Evolutionary conservation across 1,284 basidiomycete genomes (phyloP).

Genomic region (Clitocybe nebularis): DNA sequence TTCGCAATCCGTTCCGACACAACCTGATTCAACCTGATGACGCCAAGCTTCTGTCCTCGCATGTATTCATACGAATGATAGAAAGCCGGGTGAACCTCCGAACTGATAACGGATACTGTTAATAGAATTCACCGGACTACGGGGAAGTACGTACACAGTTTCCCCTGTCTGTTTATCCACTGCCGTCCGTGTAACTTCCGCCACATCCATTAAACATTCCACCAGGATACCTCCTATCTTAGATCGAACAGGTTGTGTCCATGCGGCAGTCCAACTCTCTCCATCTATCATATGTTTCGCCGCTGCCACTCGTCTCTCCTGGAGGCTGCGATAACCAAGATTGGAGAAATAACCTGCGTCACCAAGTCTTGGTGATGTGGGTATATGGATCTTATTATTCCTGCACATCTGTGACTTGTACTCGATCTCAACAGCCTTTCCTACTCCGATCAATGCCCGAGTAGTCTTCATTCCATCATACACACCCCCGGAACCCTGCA

Average conservation of each 20-base stretch:
- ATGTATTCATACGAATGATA: slow-evolving; percentile 91
- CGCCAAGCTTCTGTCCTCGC: slow-evolving; percentile 88
- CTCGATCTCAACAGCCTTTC: slow-evolving; percentile 85
- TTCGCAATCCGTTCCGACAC: slow-evolving; percentile 78
- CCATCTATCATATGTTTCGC: slow-evolving; percentile 61
- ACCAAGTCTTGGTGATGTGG: slow-evolving; percentile 30
- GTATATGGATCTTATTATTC: slow-evolving; percentile 56
- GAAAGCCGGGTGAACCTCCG: slow-evolving; percentile 89
- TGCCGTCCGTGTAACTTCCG: slow-evolving; percentile 69
- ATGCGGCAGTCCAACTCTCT: slow-evolving; percentile 73
- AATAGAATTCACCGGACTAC: slow-evolving; percentile 2
- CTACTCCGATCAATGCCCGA: slow-evolving; percentile 79
- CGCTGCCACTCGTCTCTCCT: slow-evolving; percentile 58
- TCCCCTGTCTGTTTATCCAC: slow-evolving; percentile 55
- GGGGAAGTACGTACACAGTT: slow-evolving; percentile 42
- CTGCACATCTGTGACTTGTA: slow-evolving; percentile 83
- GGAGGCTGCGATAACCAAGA: slow-evolving; percentile 53
- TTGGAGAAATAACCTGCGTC: slow-evolving; percentile 52
- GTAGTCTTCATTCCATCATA: slow-evolving; percentile 89
- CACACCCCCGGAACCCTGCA: slow-evolving; percentile 76
- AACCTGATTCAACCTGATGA: slow-evolving; percentile 84
- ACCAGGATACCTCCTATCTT: slow-evolving; percentile 84
- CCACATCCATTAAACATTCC: slow-evolving; percentile 80
- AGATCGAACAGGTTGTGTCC: slow-evolving; percentile 78
- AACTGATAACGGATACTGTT: slow-evolving; percentile 33